Percentiles rank a stretch among this genome's conserved stretches.
These are phyloP conservation scores for Dalbergia cochinchinensis DNA, from an alignment of 306 rosid genomes.

Conservation along the genomic window DNA sequence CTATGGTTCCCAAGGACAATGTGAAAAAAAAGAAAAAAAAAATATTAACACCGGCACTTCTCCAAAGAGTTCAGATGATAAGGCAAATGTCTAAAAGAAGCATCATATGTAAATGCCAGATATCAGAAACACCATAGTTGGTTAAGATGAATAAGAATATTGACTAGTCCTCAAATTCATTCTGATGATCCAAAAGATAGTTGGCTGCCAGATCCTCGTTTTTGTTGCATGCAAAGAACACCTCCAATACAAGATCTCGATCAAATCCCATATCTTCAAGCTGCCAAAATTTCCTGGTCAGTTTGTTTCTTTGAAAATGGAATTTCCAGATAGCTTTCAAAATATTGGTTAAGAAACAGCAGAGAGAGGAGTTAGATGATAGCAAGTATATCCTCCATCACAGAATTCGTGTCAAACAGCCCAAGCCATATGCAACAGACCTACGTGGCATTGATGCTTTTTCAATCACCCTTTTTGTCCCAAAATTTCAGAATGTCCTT, in stretches of 20 bases:
- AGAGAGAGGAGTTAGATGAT: not conserved
- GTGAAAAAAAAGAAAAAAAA: not conserved
- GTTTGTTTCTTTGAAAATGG: not conserved
- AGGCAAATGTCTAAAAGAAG: slow-evolving; percentile 13
- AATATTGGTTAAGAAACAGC: not conserved
- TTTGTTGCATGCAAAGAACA: slow-evolving; percentile 84
- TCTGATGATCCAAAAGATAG: slow-evolving; percentile 81
- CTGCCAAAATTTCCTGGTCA: slow-evolving; percentile 54
- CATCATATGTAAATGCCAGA: slow-evolving; percentile 36
- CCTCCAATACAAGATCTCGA: slow-evolving; percentile 77
- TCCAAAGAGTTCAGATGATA: slow-evolving; percentile 38
- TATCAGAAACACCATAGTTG: slow-evolving; percentile 1
- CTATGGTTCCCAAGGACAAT: slow-evolving; percentile 12
- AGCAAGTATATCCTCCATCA: slow-evolving; percentile 23
- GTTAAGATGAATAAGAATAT: slow-evolving; percentile 26
- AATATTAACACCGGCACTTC: slow-evolving; percentile 35
- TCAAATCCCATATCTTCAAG: slow-evolving; percentile 88
- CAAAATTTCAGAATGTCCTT: not conserved
- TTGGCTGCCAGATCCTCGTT: slow-evolving; percentile 88
- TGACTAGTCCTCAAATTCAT: slow-evolving; percentile 73
- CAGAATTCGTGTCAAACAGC: not conserved
- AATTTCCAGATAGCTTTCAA: not conserved
- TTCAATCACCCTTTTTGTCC: too few relatives aligned
- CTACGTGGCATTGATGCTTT: too few relatives aligned
- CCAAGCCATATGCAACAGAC: not conserved